These are phyloP conservation scores for Colletotrichum acutatum DNA, from an alignment of 2,329 filamentous ascomycete genomes.

Conservation along the genomic window DNA sequence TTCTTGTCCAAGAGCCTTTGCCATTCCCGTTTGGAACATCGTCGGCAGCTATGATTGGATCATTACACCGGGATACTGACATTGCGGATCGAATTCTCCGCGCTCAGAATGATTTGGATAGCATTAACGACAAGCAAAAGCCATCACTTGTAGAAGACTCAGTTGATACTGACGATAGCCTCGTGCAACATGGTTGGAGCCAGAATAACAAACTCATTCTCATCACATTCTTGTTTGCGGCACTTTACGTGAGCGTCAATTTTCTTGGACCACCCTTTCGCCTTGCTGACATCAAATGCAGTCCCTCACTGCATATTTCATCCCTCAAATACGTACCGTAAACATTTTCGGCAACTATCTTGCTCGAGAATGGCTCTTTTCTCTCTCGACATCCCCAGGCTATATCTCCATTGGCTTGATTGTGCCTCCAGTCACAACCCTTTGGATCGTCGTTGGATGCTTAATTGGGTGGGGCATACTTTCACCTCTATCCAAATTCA, in stretches of 20 bases:
- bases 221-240: neutral
- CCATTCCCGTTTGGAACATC: constrained; percentile 7
- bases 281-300: neutral
- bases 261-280: neutral
- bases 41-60: constrained; percentile 3
- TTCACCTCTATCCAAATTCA: neutral
- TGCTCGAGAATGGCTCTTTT: neutral
- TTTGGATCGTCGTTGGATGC: constrained; percentile 2
- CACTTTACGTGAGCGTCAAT: constrained; percentile 6
- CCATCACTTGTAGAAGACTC: neutral
- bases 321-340: neutral
- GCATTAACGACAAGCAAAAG: neutral
- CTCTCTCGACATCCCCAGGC: neutral
- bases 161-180: neutral
- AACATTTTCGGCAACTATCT: constrained; percentile 4
- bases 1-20: constrained; percentile 1
- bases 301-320: neutral
- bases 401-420: constrained; percentile 5
- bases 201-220: neutral
- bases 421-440: neutral
- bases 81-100: neutral
- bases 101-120: constrained; percentile 3
- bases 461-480: neutral
- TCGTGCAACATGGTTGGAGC: neutral
- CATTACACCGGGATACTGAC: neutral